phyloP scores from a whole-genome alignment of 192 early-diverging fungal genomes.

The Coemansia sp. region DNA sequence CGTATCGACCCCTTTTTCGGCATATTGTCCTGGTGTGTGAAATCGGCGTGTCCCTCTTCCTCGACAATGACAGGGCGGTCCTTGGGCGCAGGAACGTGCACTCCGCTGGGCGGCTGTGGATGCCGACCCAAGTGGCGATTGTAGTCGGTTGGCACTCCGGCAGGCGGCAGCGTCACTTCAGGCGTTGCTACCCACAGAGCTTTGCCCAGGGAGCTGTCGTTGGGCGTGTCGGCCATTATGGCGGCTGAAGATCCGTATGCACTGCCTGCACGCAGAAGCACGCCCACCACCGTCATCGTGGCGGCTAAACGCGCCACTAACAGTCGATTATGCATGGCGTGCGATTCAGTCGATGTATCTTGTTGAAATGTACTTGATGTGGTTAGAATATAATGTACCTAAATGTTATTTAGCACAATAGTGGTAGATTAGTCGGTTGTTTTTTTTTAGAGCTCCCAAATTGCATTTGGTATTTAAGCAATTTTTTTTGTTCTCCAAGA shows the following conservation, averaged over 20 bases:
- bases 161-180: slow-evolving; percentile 20
- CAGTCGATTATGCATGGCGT: slow-evolving; percentile 8
- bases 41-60: slow-evolving; percentile 34
- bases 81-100: slow-evolving; percentile 35
- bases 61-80: slow-evolving; percentile 16
- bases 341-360: not conserved
- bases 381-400: not conserved
- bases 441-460: not conserved
- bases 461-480: not conserved
- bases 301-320: slow-evolving; percentile 7
- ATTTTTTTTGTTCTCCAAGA: no score
- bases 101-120: slow-evolving; percentile 49
- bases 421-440: not conserved
- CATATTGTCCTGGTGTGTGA: slow-evolving; percentile 11
- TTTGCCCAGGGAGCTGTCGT: not conserved
- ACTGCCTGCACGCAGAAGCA: not conserved
- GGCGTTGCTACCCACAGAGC: slow-evolving; percentile 45
- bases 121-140: slow-evolving; percentile 14
- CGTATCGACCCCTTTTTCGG: not conserved
- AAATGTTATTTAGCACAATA: not conserved
- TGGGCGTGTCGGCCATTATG: slow-evolving; percentile 4
- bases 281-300: not conserved
- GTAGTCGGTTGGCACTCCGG: slow-evolving; percentile 25
- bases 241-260: slow-evolving; percentile 12
- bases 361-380: not conserved